Conservation (phyloP, 257 asterid species). For the Solanum arcanum region DNA sequence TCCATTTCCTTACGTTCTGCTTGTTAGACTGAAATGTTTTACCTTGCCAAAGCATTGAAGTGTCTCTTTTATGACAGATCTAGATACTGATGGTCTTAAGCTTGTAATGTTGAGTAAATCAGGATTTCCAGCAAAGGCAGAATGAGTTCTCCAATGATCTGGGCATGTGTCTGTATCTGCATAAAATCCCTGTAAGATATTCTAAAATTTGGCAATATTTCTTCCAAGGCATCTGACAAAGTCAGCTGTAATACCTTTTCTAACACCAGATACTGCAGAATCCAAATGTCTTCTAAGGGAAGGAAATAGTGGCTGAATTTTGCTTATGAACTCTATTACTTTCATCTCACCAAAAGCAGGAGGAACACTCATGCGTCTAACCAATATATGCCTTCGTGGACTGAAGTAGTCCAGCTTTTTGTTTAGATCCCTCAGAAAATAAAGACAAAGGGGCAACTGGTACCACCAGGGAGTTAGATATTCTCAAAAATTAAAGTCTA, state of each 20-base stretch:
- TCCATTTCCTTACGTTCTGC: neutral
- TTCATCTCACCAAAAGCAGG: constrained; percentile 32
- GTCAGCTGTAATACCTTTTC: constrained; percentile 37
- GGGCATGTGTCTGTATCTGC: constrained; percentile 59
- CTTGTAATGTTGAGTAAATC: constrained; percentile 25
- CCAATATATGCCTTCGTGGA: constrained; percentile 39
- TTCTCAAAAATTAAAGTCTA: neutral
- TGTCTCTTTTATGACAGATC: constrained; percentile 49
- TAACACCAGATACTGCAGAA: constrained; percentile 38
- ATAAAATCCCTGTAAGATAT: constrained; percentile 18
- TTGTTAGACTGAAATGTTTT: neutral
- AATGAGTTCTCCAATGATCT: constrained; percentile 68
- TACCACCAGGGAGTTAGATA: constrained; percentile 9
- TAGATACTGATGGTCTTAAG: constrained; percentile 31
- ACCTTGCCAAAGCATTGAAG: constrained; percentile 85
- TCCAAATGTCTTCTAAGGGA: constrained; percentile 49
- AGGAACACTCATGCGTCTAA: constrained; percentile 22
- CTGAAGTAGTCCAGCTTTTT: constrained; percentile 48
- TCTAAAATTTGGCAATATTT: constrained; percentile 1
- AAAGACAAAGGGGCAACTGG: constrained; percentile 72
- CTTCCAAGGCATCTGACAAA: constrained; percentile 5
- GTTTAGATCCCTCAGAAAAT: constrained; percentile 69
- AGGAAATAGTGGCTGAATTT: constrained; percentile 45
- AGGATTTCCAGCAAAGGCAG: constrained; percentile 49
- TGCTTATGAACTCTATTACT: constrained; percentile 29